These are phyloP conservation scores for Hygrophoropsis aurantiaca DNA, from an alignment of 768 basidiomycete species.

Conservation along the genomic window DNA sequence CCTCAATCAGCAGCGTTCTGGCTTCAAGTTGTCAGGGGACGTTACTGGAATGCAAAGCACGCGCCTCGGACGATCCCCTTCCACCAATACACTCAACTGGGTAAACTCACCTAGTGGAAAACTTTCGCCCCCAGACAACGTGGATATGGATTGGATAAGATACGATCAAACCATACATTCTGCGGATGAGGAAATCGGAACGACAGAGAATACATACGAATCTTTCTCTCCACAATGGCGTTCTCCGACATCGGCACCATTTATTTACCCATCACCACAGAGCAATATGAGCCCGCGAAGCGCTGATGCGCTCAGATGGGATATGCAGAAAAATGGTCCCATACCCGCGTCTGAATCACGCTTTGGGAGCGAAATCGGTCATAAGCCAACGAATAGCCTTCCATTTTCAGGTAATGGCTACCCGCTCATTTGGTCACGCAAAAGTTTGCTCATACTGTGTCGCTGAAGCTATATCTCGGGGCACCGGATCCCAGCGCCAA, in stretches of 20 bases:
- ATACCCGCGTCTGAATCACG: background rate
- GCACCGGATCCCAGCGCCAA: background rate
- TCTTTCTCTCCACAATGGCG: background rate
- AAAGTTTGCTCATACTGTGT: background rate
- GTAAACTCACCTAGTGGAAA: conserved; percentile 20
- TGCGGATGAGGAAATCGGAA: background rate
- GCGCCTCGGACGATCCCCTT: background rate
- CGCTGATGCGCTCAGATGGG: background rate
- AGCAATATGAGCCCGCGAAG: background rate
- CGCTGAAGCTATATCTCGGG: background rate
- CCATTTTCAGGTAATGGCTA: background rate
- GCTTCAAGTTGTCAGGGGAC: background rate
- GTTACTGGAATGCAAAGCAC: background rate
- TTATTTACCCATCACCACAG: background rate
- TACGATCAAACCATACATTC: background rate
- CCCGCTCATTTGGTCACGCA: background rate
- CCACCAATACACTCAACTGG: conserved; percentile 6
- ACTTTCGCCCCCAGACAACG: conserved; percentile 15
- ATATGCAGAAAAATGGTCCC: background rate
- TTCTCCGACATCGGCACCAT: background rate
- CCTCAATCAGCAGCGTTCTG: conserved; percentile 16
- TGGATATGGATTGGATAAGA: background rate
- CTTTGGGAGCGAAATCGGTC: background rate
- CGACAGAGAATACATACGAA: background rate
- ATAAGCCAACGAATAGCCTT: conserved; percentile 1